A percentile compares a stretch with the other conserved stretches of the same genome.
Conservation (phyloP, 768 basidiomycete genomes). For the Rhodotorula babjevae region DNA sequence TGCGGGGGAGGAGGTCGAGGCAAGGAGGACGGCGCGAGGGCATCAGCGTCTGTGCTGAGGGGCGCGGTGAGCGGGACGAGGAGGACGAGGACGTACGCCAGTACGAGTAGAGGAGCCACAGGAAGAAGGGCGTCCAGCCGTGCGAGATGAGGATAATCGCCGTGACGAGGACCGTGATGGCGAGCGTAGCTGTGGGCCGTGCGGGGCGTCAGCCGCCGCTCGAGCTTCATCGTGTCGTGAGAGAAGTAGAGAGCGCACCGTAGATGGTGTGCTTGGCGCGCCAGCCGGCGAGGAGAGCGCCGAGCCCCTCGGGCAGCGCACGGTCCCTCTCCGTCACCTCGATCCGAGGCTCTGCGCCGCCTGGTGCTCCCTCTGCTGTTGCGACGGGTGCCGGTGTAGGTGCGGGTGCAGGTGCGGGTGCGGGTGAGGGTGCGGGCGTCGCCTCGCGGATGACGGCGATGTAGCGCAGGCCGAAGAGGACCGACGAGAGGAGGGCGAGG, state of each 20-base stretch:
- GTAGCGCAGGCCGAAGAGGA: conserved; percentile 42
- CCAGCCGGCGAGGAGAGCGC: background rate
- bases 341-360: background rate
- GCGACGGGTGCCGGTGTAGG: background rate
- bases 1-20: background rate
- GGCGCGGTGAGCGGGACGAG: no score
- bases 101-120: conserved; percentile 33
- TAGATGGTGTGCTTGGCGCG: background rate
- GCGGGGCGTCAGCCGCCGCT: background rate
- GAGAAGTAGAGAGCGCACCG: background rate
- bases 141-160: conserved; percentile 8
- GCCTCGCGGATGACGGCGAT: conserved; percentile 37
- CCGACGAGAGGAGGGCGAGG: conserved; percentile 37
- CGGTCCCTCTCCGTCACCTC: background rate
- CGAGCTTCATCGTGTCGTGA: no score
- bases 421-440: conserved; percentile 7
- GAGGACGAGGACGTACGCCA: conserved; percentile 31
- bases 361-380: background rate
- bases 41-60: no score
- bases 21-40: no score
- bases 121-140: conserved; percentile 35
- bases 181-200: background rate
- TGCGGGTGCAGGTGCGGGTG: background rate
- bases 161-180: background rate
- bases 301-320: background rate